Percentiles rank a stretch among this genome's conserved stretches.
Evolutionary conservation across 148 eudicot species (phyloP).

Genomic region (Vaccinium myrtillus): DNA sequence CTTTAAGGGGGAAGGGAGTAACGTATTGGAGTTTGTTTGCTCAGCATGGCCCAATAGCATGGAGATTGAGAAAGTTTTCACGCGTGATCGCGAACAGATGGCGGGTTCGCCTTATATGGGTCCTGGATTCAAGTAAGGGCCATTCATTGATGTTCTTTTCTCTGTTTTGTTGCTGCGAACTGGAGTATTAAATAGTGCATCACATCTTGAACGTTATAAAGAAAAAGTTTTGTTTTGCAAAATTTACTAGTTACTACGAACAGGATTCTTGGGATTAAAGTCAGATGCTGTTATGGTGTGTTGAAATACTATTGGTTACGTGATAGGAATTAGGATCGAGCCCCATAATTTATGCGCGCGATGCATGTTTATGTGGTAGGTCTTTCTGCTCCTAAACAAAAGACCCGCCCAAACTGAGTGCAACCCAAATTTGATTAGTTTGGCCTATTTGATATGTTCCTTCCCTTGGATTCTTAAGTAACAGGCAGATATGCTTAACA

Average conservation of each 20-base stretch:
- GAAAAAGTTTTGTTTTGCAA: background rate
- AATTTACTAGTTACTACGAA: background rate
- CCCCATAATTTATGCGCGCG: background rate
- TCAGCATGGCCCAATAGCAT: conserved; percentile 81
- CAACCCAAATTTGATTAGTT: background rate
- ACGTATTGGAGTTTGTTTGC: conserved; percentile 72
- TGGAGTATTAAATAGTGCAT: background rate
- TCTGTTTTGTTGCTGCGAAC: background rate
- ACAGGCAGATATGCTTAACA: background rate
- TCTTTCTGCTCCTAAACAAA: background rate
- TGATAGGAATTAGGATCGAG: background rate
- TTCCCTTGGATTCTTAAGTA: background rate
- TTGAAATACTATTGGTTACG: background rate
- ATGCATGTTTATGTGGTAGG: background rate
- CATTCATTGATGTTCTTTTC: conserved; percentile 5
- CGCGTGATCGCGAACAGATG: conserved; percentile 45
- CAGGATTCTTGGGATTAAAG: background rate
- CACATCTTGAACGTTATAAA: background rate
- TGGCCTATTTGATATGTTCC: background rate
- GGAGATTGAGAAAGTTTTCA: conserved; percentile 57
- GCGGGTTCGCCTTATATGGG: conserved; percentile 58
- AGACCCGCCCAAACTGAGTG: background rate
- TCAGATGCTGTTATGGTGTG: background rate
- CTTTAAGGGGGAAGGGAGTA: conserved; percentile 51
- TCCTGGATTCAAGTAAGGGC: conserved; percentile 67